These are phyloP conservation scores for Pythium angustatum DNA, from an alignment of 352 stramenopile species.

Conservation along the genomic window DNA sequence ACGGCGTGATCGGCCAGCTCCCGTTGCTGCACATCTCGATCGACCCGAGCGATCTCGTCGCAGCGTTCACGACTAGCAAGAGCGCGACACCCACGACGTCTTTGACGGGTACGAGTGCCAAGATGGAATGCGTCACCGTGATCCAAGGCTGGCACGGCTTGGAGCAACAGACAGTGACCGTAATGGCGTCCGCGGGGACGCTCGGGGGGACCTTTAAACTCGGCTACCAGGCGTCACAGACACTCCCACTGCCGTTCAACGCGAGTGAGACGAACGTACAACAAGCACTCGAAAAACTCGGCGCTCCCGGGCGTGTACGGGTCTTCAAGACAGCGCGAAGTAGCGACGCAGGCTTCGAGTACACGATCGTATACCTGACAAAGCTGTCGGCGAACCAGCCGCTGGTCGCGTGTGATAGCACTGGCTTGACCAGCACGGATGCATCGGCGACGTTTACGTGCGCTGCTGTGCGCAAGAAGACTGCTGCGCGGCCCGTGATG, in stretches of 20 bases:
- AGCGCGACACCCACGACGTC: slow-evolving; percentile 32
- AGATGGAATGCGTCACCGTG: slow-evolving; percentile 72
- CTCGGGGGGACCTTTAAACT: slow-evolving; percentile 90
- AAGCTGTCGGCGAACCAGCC: slow-evolving; percentile 55
- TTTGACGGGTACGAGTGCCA: slow-evolving; percentile 77
- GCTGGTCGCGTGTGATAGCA: slow-evolving; percentile 48
- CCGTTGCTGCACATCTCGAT: slow-evolving; percentile 75
- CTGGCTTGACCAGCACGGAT: slow-evolving; percentile 48
- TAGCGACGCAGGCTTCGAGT: slow-evolving; percentile 45
- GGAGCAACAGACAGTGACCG: slow-evolving; percentile 89
- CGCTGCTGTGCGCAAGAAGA: slow-evolving; percentile 29
- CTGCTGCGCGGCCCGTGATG: slow-evolving; percentile 75
- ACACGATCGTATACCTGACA: slow-evolving; percentile 70
- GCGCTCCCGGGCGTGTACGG: slow-evolving; percentile 41
- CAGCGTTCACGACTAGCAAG: slow-evolving; percentile 50
- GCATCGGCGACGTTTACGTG: slow-evolving; percentile 39
- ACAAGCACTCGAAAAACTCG: slow-evolving; percentile 47
- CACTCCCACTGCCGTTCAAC: slow-evolving; percentile 64
- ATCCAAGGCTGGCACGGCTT: slow-evolving; percentile 91
- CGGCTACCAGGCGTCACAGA: slow-evolving; percentile 84
- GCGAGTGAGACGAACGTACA: slow-evolving; percentile 58
- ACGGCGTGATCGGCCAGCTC: slow-evolving; percentile 51
- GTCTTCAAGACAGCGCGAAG: slow-evolving; percentile 58
- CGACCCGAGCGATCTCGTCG: slow-evolving; percentile 57
- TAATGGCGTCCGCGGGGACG: slow-evolving; percentile 56